These are phyloP conservation scores for Aureococcus anophagefferens DNA, from an alignment of 108 stramenopile genomes.

Conservation along the genomic window DNA sequence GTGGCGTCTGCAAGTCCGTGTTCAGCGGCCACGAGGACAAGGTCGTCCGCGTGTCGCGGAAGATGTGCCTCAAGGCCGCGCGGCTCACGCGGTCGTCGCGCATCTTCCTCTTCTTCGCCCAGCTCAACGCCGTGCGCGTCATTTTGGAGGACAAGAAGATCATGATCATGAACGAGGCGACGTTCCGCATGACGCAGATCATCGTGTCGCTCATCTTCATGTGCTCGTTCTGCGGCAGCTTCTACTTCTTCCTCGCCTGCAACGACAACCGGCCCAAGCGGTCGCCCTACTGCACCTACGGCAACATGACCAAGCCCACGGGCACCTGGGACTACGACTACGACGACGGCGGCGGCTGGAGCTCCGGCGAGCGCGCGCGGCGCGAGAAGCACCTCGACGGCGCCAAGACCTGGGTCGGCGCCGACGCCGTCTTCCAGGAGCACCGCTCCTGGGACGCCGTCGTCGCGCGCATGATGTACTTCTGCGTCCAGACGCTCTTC, in stretches of 20 bases:
- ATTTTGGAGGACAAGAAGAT: neutral
- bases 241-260: neutral
- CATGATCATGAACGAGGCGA: neutral
- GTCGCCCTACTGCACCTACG: neutral
- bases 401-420: constrained; percentile 20
- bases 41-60: neutral
- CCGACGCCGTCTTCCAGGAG: neutral
- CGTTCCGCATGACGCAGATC: neutral
- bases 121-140: too few relatives aligned
- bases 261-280: neutral
- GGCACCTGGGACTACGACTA: neutral
- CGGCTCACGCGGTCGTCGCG: neutral
- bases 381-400: constrained; percentile 33
- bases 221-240: neutral
- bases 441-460: neutral
- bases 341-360: constrained; percentile 22
- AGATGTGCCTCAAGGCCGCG: neutral
- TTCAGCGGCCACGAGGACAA: neutral
- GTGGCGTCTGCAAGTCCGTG: neutral
- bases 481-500: constrained; percentile 37
- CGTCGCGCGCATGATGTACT: neutral
- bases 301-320: too few relatives aligned
- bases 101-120: neutral
- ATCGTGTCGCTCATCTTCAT: neutral
- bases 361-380: constrained; percentile 36